Percentiles rank a stretch among this genome's conserved stretches.
Evolutionary conservation across 1,139 yeast genomes (phyloP).

Genomic region (Kodamaea fungicola): DNA sequence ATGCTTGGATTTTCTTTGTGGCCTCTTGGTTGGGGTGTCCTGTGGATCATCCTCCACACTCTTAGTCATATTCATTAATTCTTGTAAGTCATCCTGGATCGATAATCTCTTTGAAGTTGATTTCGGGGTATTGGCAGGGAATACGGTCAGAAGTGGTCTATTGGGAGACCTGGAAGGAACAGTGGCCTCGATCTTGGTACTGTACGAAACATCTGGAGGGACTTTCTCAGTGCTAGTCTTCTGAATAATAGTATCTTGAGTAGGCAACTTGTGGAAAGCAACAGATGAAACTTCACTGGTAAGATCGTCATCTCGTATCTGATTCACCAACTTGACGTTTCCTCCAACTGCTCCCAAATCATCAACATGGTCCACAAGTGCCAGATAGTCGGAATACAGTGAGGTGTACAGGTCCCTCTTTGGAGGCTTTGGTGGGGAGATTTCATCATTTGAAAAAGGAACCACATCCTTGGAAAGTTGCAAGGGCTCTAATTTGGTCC

Average conservation of each 20-base stretch:
- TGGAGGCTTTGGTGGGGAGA: not conserved
- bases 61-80: slow-evolving; percentile 39
- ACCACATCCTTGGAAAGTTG: not conserved
- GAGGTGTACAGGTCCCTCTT: slow-evolving; percentile 26
- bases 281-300: slow-evolving; percentile 13
- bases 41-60: slow-evolving; percentile 13
- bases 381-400: slow-evolving; percentile 29
- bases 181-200: slow-evolving; percentile 36
- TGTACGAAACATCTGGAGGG: slow-evolving; percentile 17
- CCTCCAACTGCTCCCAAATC: slow-evolving; percentile 13
- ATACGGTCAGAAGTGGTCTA: slow-evolving; percentile 14
- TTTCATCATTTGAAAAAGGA: not conserved
- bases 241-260: slow-evolving; percentile 7
- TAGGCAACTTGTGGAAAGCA: slow-evolving; percentile 19
- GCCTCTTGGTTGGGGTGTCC: not conserved
- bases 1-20: no score
- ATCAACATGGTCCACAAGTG: slow-evolving; percentile 15
- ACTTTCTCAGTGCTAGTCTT: not conserved
- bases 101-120: slow-evolving; percentile 8
- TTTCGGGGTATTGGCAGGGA: not conserved
- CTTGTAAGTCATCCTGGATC: slow-evolving; percentile 39
- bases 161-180: slow-evolving; percentile 43
- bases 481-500: not conserved
- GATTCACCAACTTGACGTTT: slow-evolving; percentile 8
- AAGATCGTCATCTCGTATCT: slow-evolving; percentile 5